Percentiles rank a stretch among this genome's conserved stretches.
phyloP scores from a whole-genome alignment of 2,329 filamentous ascomycete species.

The Exophiala dermatitidis region DNA sequence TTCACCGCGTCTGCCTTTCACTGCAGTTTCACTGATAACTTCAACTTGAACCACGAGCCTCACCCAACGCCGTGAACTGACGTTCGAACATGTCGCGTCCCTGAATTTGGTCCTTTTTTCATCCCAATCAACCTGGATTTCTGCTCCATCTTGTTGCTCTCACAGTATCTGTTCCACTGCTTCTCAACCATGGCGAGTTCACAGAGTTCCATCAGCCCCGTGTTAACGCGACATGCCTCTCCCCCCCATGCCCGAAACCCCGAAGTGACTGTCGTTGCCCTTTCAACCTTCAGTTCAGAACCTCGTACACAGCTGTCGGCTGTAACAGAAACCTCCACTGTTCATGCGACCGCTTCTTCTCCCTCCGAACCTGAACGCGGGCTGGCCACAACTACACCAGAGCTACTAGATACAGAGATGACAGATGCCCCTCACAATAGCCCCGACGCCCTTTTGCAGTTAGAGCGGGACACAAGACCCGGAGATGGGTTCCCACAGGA shows the following conservation, averaged over 20 bases:
- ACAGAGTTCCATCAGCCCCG: slow-evolving; percentile 16
- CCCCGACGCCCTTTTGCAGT: not conserved
- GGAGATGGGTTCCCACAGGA: not conserved
- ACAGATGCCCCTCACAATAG: slow-evolving; percentile 7
- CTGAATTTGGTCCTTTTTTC: not conserved
- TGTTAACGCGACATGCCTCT: slow-evolving; percentile 22
- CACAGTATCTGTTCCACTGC: not conserved
- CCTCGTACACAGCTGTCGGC: not conserved
- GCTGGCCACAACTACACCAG: slow-evolving; percentile 1
- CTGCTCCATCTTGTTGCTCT: not conserved
- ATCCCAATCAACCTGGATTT: not conserved
- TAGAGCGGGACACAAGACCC: not conserved
- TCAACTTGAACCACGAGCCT: not conserved
- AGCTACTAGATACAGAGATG: slow-evolving; percentile 15
- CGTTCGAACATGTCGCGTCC: slow-evolving; percentile 2
- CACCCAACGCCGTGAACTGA: not conserved
- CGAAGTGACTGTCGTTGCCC: slow-evolving; percentile 6
- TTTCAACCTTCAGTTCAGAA: slow-evolving; percentile 10
- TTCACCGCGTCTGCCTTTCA: not conserved
- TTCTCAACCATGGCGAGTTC: slow-evolving; percentile 20
- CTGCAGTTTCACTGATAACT: not conserved
- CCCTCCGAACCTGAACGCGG: slow-evolving; percentile 1
- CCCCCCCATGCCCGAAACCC: slow-evolving; percentile 19
- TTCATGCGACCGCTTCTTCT: not conserved
- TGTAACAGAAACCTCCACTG: slow-evolving; percentile 1